Evolutionary conservation across 768 basidiomycete species (phyloP), one percentile per base, ranked within the genome.

Genomic region (Xerocomellus intermedius): DNA sequence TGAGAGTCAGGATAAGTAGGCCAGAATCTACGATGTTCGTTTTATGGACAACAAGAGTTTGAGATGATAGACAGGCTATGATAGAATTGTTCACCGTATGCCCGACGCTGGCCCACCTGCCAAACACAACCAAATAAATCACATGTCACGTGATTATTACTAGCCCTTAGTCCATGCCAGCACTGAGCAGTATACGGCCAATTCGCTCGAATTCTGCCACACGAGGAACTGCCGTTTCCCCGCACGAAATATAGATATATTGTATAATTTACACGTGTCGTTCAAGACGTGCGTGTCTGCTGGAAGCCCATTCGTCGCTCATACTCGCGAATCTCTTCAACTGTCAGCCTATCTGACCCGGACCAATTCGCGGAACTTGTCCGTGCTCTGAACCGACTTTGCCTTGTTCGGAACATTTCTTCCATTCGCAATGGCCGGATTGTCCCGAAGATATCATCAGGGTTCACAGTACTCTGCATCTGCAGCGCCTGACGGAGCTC

Each of bases 331-430:
- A 95, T 86, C 72, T 98, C 96, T 59, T 88, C 85, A 22, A 77
- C 70, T 16, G 92, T 95, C 63, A 98, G 74, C 24, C 85, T 79
- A 73, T 98, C 96, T n/a, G 87, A 74, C n/a, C 92, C 93, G 7
- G 85, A 81, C 96, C 96, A 98, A 69, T 97, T 97, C 33, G 96
- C 96, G 12, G 92, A 95, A 64, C 93, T 95, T 9, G 92, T 91
- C 44, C 96, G 80, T 8, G 91, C 87, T 54, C 95, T 79, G 77
- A 97, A 97, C 47, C 87, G 81, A 60, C 86, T 89, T 17, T 84
- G 86, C 58, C 85, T 79, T 26, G 76, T 79, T 64, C 84, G 82
- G 80, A 99, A 99, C 59, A 98, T 79, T 65, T 98, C 94, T 61
- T 95, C 94, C 94, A 98, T 97, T 58, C 77, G 79, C 51, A 98